Evolutionary conservation across 805 yeast genomes (phyloP), one percentile per base, ranked within the genome.

Genomic region (Kodamaea nitidulidarum): DNA sequence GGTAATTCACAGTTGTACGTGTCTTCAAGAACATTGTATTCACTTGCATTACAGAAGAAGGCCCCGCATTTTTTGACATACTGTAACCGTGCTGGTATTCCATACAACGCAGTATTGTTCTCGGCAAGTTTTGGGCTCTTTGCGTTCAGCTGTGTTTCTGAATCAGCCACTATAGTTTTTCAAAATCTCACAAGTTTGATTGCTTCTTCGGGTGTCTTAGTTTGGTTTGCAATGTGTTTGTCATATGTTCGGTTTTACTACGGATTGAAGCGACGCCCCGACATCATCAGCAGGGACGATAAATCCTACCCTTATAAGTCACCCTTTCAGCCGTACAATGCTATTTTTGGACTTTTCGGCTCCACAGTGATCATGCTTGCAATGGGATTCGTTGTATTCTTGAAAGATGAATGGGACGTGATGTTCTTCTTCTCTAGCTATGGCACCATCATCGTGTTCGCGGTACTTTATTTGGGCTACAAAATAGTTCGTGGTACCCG

Each of bases 201-300:
- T 38, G 79, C 90, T 2, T 77, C 90, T 0, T 75, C 90, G 1
- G 90, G 88, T 0, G 74, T 87, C 38, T 60, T 88, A 25, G 87
- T 84, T 31, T 88, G 95, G 95, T 70, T 72, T 47, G 84, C 87
- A 4, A 76, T 83, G 75, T 78, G 84, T 48, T 53, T 80, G 12
- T 69, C 87, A 2, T 84, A 71, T 52, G 55, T 83, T 27, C 60
- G 90, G 38, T 83, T 82, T 51, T 79, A 73, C 56, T 75, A 70
- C 45, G 90, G 85, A 0, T 58, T 83, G 45, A 69, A 71, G 46
- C 59, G 65, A 38, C 61, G 88, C 33, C 81, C 82, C 1, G 88
- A 82, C 52, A 78, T 81, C 38, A 75, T 80, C 25, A 68, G 76
- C 33, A 66, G 88, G 48, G 73, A 78, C 47, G 84, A 78, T 53